phyloP scores from a whole-genome alignment of 805 yeast species.

The Maudiozyma saulgeensis region DNA sequence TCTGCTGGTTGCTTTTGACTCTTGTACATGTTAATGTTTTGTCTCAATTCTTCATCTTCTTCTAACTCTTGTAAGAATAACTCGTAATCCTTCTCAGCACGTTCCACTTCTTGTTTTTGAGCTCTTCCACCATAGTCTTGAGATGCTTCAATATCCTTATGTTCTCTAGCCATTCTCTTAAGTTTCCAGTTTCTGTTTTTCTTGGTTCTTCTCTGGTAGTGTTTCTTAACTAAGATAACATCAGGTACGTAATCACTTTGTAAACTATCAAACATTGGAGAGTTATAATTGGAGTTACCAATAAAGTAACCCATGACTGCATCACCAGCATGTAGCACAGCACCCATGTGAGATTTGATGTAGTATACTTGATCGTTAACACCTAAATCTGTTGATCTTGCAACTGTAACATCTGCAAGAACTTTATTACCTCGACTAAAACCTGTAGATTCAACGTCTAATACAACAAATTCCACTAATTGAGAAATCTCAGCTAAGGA shows the following conservation, averaged over 20 bases:
- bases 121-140: slow-evolving; percentile 52
- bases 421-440: slow-evolving; percentile 65
- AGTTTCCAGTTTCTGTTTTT: slow-evolving; percentile 81
- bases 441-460: slow-evolving; percentile 92
- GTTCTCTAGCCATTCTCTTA: slow-evolving; percentile 96
- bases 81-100: slow-evolving; percentile 92
- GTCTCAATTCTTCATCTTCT: slow-evolving; percentile 92
- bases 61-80: slow-evolving; percentile 92
- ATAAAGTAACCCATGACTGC: slow-evolving; percentile 86
- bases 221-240: slow-evolving; percentile 80
- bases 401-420: slow-evolving; percentile 82
- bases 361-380: slow-evolving; percentile 73
- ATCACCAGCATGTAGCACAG: slow-evolving; percentile 92
- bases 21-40: slow-evolving; percentile 81
- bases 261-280: slow-evolving; percentile 68
- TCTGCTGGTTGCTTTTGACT: slow-evolving; percentile 23
- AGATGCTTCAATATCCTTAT: slow-evolving; percentile 74
- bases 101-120: slow-evolving; percentile 79
- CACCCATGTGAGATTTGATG: slow-evolving; percentile 88
- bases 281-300: slow-evolving; percentile 78
- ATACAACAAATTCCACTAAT: slow-evolving; percentile 75
- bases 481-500: slow-evolving; percentile 68
- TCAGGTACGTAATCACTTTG: slow-evolving; percentile 65
- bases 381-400: slow-evolving; percentile 85
- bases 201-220: slow-evolving; percentile 69